Evolutionary conservation across 164 flowering plant genomes (phyloP).

Genomic region (Aristolochia contorta): DNA sequence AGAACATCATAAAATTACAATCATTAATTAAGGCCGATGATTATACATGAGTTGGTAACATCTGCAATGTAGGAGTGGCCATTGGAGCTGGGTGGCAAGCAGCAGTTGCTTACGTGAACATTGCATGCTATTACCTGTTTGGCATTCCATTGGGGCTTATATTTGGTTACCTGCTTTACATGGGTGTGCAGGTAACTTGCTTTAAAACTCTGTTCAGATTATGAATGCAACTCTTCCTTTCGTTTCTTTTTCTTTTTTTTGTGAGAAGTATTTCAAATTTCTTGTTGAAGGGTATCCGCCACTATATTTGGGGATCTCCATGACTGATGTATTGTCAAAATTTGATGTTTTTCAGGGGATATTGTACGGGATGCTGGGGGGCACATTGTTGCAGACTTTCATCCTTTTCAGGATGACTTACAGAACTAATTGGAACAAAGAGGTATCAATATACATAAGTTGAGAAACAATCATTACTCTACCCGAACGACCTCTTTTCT

Average conservation of each 20-base stretch:
- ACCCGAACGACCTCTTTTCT: not conserved
- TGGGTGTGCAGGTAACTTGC: constrained; percentile 40
- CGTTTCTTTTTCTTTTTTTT: too few relatives aligned
- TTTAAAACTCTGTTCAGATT: not conserved
- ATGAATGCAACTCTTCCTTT: too few relatives aligned
- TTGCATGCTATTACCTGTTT: constrained; percentile 53
- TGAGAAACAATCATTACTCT: not conserved
- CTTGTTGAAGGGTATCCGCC: too few relatives aligned
- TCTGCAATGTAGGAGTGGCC: constrained; percentile 47
- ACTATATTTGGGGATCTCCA: too few relatives aligned
- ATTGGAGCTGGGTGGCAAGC: constrained; percentile 84
- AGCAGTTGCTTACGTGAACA: constrained; percentile 56
- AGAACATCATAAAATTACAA: too few relatives aligned
- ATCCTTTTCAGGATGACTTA: constrained; percentile 35
- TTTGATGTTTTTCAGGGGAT: too few relatives aligned
- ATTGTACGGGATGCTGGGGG: constrained; percentile 60
- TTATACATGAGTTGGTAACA: too few relatives aligned
- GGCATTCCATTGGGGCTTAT: constrained; percentile 59
- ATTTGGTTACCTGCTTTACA: constrained; percentile 32
- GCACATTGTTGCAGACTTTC: constrained; percentile 41
- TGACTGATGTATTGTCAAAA: too few relatives aligned
- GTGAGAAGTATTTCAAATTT: too few relatives aligned
- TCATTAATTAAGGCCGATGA: too few relatives aligned
- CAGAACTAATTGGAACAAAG: constrained; percentile 57
- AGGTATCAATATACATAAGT: constrained; percentile 24